These are phyloP conservation scores for Curvularia sp. DNA, from an alignment of 2,329 filamentous ascomycete species.

Conservation along the genomic window DNA sequence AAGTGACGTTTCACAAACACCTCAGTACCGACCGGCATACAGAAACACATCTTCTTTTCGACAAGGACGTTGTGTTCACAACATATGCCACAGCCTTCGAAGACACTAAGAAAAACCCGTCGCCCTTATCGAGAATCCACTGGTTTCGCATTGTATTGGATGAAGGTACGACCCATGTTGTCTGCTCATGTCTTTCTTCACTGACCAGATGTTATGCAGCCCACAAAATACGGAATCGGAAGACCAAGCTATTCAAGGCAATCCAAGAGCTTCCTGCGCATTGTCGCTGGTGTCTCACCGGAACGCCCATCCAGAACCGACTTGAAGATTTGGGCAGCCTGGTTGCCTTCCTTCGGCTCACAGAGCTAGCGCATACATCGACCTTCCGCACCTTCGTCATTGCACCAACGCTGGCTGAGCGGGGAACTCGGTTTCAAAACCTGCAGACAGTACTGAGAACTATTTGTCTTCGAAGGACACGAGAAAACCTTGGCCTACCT, in stretches of 20 bases:
- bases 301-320: constrained; percentile 39
- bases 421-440: constrained; percentile 9
- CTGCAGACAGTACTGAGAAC: constrained; percentile 15
- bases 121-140: constrained; percentile 15
- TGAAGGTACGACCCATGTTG: constrained; percentile 23
- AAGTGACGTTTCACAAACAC: constrained; percentile 16
- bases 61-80: constrained; percentile 25
- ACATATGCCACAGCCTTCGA: constrained; percentile 26
- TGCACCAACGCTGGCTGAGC: constrained; percentile 1
- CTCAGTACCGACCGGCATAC: constrained; percentile 7
- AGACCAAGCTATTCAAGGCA: constrained; percentile 23
- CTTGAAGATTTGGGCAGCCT: constrained; percentile 53
- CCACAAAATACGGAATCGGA: constrained; percentile 13
- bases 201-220: background rate
- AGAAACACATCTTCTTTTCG: constrained; percentile 10
- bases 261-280: constrained; percentile 13
- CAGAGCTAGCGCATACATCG: constrained; percentile 6
- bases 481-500: constrained; percentile 15
- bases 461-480: constrained; percentile 22
- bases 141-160: constrained; percentile 36
- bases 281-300: constrained; percentile 27
- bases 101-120: constrained; percentile 8
- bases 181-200: background rate
- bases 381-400: constrained; percentile 13
- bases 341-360: constrained; percentile 18